Base-by-base conservation (phyloP, 345 rosid species). In the Lepidium sativum region DNA sequence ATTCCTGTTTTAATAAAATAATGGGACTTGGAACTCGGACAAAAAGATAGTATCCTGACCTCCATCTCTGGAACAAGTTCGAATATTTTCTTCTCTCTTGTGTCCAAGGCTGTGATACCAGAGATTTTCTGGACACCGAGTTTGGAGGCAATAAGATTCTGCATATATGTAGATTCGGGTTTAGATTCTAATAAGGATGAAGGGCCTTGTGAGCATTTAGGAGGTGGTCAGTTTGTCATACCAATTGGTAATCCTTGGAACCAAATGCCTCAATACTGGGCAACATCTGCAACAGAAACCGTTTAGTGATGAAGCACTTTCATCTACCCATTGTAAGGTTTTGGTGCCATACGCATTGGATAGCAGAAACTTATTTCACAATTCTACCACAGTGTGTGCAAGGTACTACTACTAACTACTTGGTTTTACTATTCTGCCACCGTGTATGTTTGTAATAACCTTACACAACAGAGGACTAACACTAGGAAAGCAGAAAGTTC, bases 71-170 rank as follows among this genome's bases (percentile, higher is more conserved):
- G 84, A 79, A 88, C 63, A 18, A 86, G 86, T 49, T 85, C 86
- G 62, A 79, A 83, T 12, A 79, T 78, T 75, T 61, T 86, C 62
- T 80, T 82, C 79, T 86, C 95, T 54, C 76, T 66, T 58, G 78
- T 80, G 81, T 90, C 88, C 3, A 80, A 83, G 75, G 90, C 82
- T 17, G 83, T 82, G 69, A 94, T 80, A 54, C 95, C 95, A 11
- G 81, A 66, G 31, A 94, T 86, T 66, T 67, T 86, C 71, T 94
- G 97, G 65, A 88, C 87, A 64, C 99, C 97, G 17, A 88, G 89
- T 70, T 80, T 88, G 3, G 84, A 79, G 12, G 99, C 92, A 54
- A 88, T 84, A 31, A 88, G 81, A 72, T 86, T 86, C 97, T 94
- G 87, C 78, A 81, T 9, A 57, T 21, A 54, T 14, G 29, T 16